Base-by-base conservation (phyloP, 768 basidiomycete species). In the Podaxis mareebaensis region DNA sequence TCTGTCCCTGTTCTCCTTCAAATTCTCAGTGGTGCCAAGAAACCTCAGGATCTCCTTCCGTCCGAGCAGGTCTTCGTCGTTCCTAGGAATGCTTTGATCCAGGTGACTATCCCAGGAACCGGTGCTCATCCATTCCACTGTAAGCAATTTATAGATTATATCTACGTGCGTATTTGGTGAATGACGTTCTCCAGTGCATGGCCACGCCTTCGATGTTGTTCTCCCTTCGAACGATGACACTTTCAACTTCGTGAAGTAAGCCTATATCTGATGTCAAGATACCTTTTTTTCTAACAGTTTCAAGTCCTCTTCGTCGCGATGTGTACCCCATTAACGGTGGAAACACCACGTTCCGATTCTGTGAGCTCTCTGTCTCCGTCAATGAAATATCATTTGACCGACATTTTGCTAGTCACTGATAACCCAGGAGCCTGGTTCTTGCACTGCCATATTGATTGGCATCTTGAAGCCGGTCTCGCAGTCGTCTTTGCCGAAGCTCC, bases 41-140 rank as follows among this genome's bases (percentile, higher is more conserved):
- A 70, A 7, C 73, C 80, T 0, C 69, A 75, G 30, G 67, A 71
- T 17, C 69, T 83, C 12, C 74, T 58, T 38, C 65, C 65, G 3
- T 66, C 63, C 40, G 61, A 63, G n/a, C 63, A 58, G 40, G 58
- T 55, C 53, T 63, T 63, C 60, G 67, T 67, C 20, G 60, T 79
- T 8, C 75, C 80, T 0, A 66, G 70, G 7, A 81, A 84, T 65
- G 75, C 81, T 51, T 74, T 80, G 42, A 75, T 85, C 63, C 83
- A 85, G 60, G 56, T 86, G 1, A 76, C 74, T 12, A 75, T 84
- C 64, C 78, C 80, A 13, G 78, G 77, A 59, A 69, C 67, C 20
- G 46, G 70, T 4, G 55, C 60, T 12, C 60, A 58, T 39, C 60
- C 62, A 49, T 61, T 64, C 42, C 61, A 62, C 36, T 39, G 65